These are phyloP conservation scores for Candida ascalaphidarum DNA, from an alignment of 805 yeast species.

Conservation along the genomic window DNA sequence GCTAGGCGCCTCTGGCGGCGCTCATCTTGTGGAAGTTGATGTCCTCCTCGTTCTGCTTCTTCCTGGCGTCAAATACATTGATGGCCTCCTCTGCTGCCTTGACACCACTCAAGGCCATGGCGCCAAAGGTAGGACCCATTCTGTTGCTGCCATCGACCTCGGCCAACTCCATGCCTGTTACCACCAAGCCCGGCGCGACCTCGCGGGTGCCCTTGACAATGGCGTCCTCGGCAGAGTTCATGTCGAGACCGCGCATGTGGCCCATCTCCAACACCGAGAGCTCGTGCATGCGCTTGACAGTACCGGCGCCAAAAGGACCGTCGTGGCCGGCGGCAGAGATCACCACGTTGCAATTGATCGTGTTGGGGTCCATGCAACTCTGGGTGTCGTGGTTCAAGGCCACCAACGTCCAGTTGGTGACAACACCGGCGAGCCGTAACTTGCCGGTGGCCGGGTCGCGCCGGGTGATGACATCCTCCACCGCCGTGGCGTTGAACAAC, in stretches of 20 bases:
- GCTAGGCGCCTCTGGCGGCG: too few relatives aligned
- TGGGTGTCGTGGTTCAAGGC: constrained; percentile 69
- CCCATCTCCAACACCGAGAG: constrained; percentile 31
- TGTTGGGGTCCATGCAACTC: constrained; percentile 78
- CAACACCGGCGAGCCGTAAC: constrained; percentile 68
- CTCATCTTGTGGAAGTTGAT: too few relatives aligned
- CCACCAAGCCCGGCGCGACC: constrained; percentile 56
- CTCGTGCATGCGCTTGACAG: constrained; percentile 51
- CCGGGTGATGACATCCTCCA: constrained; percentile 72
- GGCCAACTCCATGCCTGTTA: constrained; percentile 73
- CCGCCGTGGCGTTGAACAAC: constrained; percentile 73
- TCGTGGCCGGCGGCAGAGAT: constrained; percentile 75
- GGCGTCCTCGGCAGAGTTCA: constrained; percentile 71
- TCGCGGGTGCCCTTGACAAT: constrained; percentile 65
- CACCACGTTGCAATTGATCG: constrained; percentile 57
- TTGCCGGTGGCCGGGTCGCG: constrained; percentile 47
- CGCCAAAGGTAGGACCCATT: constrained; percentile 83
- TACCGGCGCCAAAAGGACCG: constrained; percentile 77
- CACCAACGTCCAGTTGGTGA: constrained; percentile 77
- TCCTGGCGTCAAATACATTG: constrained; percentile 26
- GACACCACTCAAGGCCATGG: constrained; percentile 72
- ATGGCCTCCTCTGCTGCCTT: constrained; percentile 60
- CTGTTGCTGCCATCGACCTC: constrained; percentile 73
- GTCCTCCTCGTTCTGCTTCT: constrained; percentile 24
- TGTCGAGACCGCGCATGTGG: constrained; percentile 73